These are phyloP conservation scores for Sarocladium oryzae DNA, from an alignment of 2,329 filamentous ascomycete species.

Conservation along the genomic window DNA sequence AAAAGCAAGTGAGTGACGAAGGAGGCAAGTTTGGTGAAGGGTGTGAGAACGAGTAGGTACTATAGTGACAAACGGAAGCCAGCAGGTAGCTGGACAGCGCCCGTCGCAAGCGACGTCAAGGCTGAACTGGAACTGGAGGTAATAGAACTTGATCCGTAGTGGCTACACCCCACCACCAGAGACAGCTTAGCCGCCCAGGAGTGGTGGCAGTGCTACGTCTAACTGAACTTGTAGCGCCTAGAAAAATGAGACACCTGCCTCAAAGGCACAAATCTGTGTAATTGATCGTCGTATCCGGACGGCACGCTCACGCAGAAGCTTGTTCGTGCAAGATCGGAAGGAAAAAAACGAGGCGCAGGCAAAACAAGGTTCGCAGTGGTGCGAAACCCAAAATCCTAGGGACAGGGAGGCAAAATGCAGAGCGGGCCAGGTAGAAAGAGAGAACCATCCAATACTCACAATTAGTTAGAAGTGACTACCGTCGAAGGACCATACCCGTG, in stretches of 20 bases:
- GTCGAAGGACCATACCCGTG: not conserved
- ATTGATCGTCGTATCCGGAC: not conserved
- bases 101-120: not conserved
- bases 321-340: not conserved
- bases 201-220: conserved; percentile 1
- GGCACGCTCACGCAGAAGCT: not conserved
- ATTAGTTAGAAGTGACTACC: not conserved
- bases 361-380: not conserved
- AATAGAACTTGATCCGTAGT: too few species aligned
- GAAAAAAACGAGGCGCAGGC: not conserved
- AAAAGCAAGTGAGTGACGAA: too few species aligned
- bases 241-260: not conserved
- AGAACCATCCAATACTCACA: not conserved
- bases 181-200: not conserved
- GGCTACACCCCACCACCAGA: not conserved
- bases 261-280: not conserved
- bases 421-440: not conserved
- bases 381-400: conserved; percentile 2
- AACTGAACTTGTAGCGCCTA: too few species aligned
- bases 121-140: not conserved
- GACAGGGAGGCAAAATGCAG: not conserved
- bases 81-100: too few species aligned
- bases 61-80: too few species aligned
- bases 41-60: too few species aligned
- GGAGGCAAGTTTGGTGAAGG: too few species aligned